Evolutionary conservation across 345 rosid genomes (phyloP).

Genomic region (Mercurialis annua): DNA sequence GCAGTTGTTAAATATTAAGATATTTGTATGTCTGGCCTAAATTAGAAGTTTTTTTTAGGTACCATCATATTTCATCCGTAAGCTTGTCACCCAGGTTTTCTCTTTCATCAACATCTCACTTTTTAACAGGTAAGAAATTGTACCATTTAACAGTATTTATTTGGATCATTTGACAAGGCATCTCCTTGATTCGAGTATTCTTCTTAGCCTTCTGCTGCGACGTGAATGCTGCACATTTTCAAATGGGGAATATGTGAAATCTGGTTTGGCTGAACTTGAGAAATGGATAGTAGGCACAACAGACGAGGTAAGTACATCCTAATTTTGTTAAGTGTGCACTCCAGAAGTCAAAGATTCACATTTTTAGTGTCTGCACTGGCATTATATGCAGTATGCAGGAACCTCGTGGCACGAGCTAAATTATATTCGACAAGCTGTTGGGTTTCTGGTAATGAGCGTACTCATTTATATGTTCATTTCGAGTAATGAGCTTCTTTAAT

Average conservation of each 20-base stretch:
- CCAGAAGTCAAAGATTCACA: conserved; percentile 4
- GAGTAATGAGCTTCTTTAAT: conserved; percentile 4
- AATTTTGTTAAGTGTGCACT: conserved; percentile 8
- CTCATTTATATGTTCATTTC: conserved; percentile 9
- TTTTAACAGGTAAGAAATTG: conserved; percentile 73
- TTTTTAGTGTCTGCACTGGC: conserved; percentile 27
- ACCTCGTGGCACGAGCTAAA: conserved; percentile 98
- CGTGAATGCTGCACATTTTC: conserved; percentile 99
- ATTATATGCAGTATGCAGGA: conserved; percentile 71
- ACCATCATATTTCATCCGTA: conserved; percentile 94
- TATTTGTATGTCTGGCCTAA: conserved; percentile 21
- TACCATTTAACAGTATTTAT: not conserved
- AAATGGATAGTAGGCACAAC: conserved; percentile 82
- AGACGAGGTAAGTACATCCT: conserved; percentile 63
- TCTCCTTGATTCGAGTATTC: conserved; percentile 10
- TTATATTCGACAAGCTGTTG: conserved; percentile 97
- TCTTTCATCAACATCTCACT: conserved; percentile 92
- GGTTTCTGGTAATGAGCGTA: conserved; percentile 67
- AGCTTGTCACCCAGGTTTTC: conserved; percentile 93
- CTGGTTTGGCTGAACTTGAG: conserved; percentile 94
- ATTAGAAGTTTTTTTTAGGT: conserved; percentile 44
- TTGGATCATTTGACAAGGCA: conserved; percentile 6
- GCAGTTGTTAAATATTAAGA: not conserved
- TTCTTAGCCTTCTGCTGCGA: conserved; percentile 77
- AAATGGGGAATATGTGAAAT: conserved; percentile 93